A percentile compares a stretch with the other conserved stretches of the same genome.
Evolutionary conservation across 2,329 filamentous ascomycete species (phyloP).

Genomic region (Diaporthe helianthi): DNA sequence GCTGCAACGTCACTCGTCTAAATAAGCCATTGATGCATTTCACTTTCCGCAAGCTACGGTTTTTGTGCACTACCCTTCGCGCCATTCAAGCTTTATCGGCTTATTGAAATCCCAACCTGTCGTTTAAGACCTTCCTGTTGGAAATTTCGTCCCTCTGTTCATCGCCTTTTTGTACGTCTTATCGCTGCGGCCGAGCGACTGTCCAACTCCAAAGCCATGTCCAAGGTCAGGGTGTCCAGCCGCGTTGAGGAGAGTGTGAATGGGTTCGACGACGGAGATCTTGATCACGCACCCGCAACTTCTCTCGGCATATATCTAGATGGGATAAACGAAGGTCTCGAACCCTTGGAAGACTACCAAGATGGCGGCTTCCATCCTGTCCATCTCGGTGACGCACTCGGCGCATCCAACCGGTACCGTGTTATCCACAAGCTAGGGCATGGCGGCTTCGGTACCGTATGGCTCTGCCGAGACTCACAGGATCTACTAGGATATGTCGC

Average conservation of each 20-base stretch:
- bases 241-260: background rate
- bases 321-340: background rate
- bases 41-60: too few species aligned
- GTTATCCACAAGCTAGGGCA: slow-evolving; percentile 4
- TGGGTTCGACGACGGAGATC: background rate
- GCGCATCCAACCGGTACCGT: background rate
- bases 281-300: background rate
- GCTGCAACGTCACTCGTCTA: too few species aligned
- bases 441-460: background rate
- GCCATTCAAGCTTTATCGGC: too few species aligned
- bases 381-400: slow-evolving; percentile 1
- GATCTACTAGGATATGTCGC: background rate
- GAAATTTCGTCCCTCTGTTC: too few species aligned
- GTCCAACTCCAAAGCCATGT: background rate
- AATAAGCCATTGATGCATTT: too few species aligned
- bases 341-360: background rate
- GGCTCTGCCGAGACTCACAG: background rate
- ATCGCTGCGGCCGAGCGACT: too few species aligned
- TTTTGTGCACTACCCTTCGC: too few species aligned
- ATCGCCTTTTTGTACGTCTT: too few species aligned
- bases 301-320: background rate
- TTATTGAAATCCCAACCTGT: too few species aligned
- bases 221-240: background rate
- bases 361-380: background rate
- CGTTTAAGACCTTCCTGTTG: too few species aligned